Conservation (phyloP, 2,329 filamentous ascomycete genomes). For the Fusarium nygamai region DNA sequence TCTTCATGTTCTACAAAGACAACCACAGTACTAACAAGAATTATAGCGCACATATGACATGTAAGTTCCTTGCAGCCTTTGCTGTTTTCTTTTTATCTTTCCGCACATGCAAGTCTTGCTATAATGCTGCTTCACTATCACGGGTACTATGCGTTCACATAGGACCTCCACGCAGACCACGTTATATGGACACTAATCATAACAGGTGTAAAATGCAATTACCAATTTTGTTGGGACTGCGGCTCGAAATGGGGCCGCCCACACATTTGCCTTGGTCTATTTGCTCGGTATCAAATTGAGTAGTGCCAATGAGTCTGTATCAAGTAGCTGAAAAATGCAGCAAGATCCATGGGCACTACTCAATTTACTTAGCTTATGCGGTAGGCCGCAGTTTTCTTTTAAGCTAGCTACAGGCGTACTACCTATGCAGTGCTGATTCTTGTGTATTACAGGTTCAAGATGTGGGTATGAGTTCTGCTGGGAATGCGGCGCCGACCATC, state of each 20-base stretch:
- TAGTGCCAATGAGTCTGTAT: background rate
- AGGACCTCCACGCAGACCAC: background rate
- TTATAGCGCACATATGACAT: slow-evolving; percentile 53
- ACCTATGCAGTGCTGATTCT: slow-evolving; percentile 25
- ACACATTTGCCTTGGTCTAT: slow-evolving; percentile 11
- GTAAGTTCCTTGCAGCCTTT: slow-evolving; percentile 45
- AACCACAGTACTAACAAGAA: slow-evolving; percentile 36
- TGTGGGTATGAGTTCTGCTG: slow-evolving; percentile 51
- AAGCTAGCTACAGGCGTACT: background rate
- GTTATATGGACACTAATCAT: slow-evolving; percentile 16
- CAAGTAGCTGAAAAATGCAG: background rate
- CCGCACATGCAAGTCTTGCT: background rate
- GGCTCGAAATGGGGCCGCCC: slow-evolving; percentile 28
- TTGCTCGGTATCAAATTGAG: background rate
- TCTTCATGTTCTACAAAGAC: background rate
- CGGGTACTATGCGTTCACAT: slow-evolving; percentile 23
- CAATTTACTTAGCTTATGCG: background rate
- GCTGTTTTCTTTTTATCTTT: background rate
- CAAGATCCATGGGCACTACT: background rate
- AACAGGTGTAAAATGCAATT: slow-evolving; percentile 48
- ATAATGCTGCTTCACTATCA: slow-evolving; percentile 2
- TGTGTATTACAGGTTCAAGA: slow-evolving; percentile 44
- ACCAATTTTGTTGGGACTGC: slow-evolving; percentile 51
- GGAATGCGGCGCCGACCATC: slow-evolving; percentile 50
- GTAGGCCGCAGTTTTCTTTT: background rate